Evolutionary conservation across 1,139 yeast species (phyloP).

Genomic region (Scheffersomyces insectosa): DNA sequence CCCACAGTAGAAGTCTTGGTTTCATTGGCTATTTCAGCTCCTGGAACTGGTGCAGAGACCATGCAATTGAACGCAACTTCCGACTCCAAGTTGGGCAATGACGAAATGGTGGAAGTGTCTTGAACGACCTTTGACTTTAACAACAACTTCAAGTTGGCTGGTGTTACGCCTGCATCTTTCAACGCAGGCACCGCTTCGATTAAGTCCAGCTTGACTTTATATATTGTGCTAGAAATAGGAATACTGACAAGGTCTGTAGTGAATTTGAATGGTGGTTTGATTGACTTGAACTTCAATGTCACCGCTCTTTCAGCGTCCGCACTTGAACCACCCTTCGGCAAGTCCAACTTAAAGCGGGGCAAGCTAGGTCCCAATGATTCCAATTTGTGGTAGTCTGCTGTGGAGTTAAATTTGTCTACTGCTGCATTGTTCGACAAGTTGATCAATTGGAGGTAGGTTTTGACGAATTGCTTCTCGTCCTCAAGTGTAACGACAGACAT

Average conservation of each 20-base stretch:
- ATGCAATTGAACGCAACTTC: conserved; percentile 37
- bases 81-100: conserved; percentile 20
- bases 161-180: conserved; percentile 22
- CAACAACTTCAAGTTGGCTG: conserved; percentile 38
- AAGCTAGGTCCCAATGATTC: conserved; percentile 44
- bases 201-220: conserved; percentile 32
- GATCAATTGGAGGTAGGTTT: conserved; percentile 37
- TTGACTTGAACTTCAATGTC: conserved; percentile 37
- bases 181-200: conserved; percentile 27
- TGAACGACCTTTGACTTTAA: conserved; percentile 47
- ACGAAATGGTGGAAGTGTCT: conserved; percentile 31
- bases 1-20: conserved; percentile 1
- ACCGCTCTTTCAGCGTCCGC: conserved; percentile 9
- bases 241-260: conserved; percentile 24
- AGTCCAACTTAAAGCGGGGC: conserved; percentile 28
- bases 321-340: conserved; percentile 22
- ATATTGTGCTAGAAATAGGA: conserved; percentile 29
- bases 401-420: conserved; percentile 29
- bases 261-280: conserved; percentile 47
- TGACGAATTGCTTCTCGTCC: conserved; percentile 27
- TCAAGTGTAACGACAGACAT: conserved; percentile 2
- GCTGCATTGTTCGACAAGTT: conserved; percentile 26
- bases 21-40: conserved; percentile 4
- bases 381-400: conserved; percentile 33
- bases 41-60: conserved; percentile 27